Evolutionary conservation across 495 filamentous ascomycete genomes (phyloP).

Genomic region (Trichocladium antarcticum): DNA sequence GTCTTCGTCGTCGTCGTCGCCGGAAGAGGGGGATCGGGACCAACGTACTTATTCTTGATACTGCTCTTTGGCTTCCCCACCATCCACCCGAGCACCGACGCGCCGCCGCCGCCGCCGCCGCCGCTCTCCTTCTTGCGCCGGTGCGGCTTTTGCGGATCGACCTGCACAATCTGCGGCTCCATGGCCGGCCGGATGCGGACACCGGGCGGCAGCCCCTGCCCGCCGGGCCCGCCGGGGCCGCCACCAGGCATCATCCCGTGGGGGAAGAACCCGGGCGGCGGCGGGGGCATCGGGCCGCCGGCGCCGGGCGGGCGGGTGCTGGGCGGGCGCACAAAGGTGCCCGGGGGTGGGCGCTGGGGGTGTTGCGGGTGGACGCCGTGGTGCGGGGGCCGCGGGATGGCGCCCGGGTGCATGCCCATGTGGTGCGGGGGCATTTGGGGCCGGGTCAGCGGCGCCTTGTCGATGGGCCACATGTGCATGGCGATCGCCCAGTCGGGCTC

Average conservation of each 20-base stretch:
- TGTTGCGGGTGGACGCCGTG: neutral
- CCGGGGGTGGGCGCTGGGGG: neutral
- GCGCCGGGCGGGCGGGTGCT: conserved; percentile 11
- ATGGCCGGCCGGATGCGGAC: neutral
- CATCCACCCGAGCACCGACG: neutral
- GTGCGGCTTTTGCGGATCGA: neutral
- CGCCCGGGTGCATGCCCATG: conserved; percentile 5
- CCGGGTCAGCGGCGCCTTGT: conserved; percentile 24
- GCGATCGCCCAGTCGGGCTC: conserved; percentile 82
- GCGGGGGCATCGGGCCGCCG: conserved; percentile 11
- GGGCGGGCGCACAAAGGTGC: conserved; percentile 10
- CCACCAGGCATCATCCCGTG: conserved; percentile 4
- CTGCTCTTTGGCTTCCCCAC: conserved; percentile 6
- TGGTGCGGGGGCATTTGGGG: neutral
- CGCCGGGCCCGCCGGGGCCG: neutral
- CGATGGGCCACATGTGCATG: conserved; percentile 97
- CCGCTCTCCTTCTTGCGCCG: neutral
- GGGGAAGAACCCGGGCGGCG: conserved; percentile 4
- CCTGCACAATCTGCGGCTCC: conserved; percentile 10
- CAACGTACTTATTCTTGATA: no score
- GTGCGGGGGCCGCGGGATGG: conserved; percentile 7
- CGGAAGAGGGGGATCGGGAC: no score
- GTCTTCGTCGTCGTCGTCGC: no score
- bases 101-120: neutral
- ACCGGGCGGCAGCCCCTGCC: neutral